These are phyloP conservation scores for Emericellopsis cladophorae DNA, from an alignment of 2,329 filamentous ascomycete species.

Conservation along the genomic window DNA sequence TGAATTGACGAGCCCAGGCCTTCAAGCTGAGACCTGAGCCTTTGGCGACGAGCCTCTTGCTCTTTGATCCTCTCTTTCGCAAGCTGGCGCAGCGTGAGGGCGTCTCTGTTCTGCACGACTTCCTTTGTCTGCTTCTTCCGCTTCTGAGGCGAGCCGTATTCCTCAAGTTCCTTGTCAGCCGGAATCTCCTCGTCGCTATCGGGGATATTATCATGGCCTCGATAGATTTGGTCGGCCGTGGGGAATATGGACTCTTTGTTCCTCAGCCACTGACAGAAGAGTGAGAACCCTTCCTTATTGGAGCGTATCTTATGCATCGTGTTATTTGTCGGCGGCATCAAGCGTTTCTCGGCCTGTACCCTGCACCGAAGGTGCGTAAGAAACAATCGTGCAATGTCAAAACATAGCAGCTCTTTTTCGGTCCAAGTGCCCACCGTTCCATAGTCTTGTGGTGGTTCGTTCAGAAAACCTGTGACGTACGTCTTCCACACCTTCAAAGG, in stretches of 20 bases:
- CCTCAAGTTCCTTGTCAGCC: conserved; percentile 7
- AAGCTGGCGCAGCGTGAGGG: conserved; percentile 39
- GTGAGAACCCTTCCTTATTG: conserved; percentile 6
- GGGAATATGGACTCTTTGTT: conserved; percentile 14
- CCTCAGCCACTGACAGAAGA: conserved; percentile 14
- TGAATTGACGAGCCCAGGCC: conserved; percentile 26
- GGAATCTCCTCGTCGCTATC: conserved; percentile 7
- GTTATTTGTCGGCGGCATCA: conserved; percentile 8
- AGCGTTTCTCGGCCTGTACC: conserved; percentile 7
- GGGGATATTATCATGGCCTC: conserved; percentile 4
- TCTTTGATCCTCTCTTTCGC: conserved; percentile 39
- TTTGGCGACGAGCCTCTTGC: conserved; percentile 38
- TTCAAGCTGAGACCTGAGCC: conserved; percentile 32
- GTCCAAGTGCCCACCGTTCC: neutral
- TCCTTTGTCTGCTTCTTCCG: conserved; percentile 9
- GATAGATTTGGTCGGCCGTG: conserved; percentile 18
- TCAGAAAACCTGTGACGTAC: conserved; percentile 7
- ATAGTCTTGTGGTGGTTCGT: conserved; percentile 5
- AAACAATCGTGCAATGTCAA: conserved; percentile 18
- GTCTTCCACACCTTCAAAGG: conserved; percentile 8
- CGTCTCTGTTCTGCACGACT: conserved; percentile 21
- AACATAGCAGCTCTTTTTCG: conserved; percentile 3
- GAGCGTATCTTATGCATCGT: conserved; percentile 7
- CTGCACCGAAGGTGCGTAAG: conserved; percentile 15
- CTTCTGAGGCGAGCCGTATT: conserved; percentile 9